Conservation (phyloP, 2,329 filamentous ascomycete genomes). For the Bisporella sp. region DNA sequence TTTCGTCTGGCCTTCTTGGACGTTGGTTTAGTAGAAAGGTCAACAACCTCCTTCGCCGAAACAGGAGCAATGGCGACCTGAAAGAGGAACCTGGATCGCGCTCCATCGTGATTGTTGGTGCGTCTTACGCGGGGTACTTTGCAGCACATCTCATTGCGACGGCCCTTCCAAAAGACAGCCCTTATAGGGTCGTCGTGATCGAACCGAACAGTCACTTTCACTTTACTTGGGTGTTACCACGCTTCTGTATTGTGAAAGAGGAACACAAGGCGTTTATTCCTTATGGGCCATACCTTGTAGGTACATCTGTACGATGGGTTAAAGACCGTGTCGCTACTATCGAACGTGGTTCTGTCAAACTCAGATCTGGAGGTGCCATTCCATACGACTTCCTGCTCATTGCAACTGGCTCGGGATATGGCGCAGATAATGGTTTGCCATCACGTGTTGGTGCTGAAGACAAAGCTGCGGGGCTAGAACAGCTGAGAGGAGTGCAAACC, state of each 20-base stretch:
- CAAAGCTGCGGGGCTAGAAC: constrained; percentile 24
- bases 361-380: constrained; percentile 30
- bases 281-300: constrained; percentile 28
- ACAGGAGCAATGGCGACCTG: too few relatives aligned
- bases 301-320: constrained; percentile 27
- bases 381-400: constrained; percentile 36
- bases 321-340: constrained; percentile 27
- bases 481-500: constrained; percentile 27
- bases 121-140: constrained; percentile 36
- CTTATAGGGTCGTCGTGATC: constrained; percentile 37
- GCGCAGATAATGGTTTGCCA: constrained; percentile 18
- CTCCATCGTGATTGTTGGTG: constrained; percentile 37
- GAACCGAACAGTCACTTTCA: constrained; percentile 47
- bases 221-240: constrained; percentile 41
- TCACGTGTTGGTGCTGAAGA: constrained; percentile 25
- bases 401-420: constrained; percentile 33
- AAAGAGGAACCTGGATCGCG: constrained; percentile 2
- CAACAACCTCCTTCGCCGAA: too few relatives aligned
- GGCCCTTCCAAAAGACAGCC: constrained; percentile 31
- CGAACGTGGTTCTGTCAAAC: constrained; percentile 22
- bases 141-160: constrained; percentile 30
- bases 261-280: constrained; percentile 44
- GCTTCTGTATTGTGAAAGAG: constrained; percentile 37
- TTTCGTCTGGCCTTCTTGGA: too few relatives aligned
- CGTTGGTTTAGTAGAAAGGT: too few relatives aligned